These are phyloP conservation scores for Cercophora newfieldiana DNA, from an alignment of 495 filamentous ascomycete species.

Conservation along the genomic window DNA sequence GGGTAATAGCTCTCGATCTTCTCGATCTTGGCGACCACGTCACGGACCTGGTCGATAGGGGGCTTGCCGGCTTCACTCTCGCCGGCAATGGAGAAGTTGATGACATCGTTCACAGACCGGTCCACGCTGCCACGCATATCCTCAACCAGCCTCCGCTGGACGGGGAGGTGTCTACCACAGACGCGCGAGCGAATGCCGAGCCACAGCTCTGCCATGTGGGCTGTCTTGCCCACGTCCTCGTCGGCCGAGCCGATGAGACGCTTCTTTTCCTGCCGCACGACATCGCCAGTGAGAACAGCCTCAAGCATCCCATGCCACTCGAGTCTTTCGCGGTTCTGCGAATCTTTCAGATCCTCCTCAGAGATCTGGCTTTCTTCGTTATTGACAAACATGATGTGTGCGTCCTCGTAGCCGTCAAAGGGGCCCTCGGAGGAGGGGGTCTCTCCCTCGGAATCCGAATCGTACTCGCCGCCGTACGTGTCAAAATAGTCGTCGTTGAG, in stretches of 20 bases:
- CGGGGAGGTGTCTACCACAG: conserved; percentile 77
- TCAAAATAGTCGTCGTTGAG: conserved; percentile 77
- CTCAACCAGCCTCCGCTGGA: conserved; percentile 81
- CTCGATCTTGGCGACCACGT: conserved; percentile 85
- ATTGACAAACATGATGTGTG: conserved; percentile 84
- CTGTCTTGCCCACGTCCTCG: conserved; percentile 64
- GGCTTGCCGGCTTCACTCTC: conserved; percentile 88
- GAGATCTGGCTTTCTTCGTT: conserved; percentile 84
- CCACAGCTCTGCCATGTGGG: conserved; percentile 84
- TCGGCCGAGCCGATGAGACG: conserved; percentile 83
- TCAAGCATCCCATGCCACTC: conserved; percentile 99
- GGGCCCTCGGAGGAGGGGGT: conserved; percentile 82
- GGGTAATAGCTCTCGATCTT: conserved; percentile 83
- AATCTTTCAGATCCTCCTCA: conserved; percentile 83
- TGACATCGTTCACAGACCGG: conserved; percentile 76
- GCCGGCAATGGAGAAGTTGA: conserved; percentile 90
- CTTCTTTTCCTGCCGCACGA: conserved; percentile 97
- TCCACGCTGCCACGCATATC: conserved; percentile 71
- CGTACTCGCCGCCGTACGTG: conserved; percentile 65
- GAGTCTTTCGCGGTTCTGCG: conserved; percentile 83
- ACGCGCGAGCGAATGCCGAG: conserved; percentile 78
- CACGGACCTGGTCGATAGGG: conserved; percentile 81
- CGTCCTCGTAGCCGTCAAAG: conserved; percentile 84
- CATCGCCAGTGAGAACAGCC: conserved; percentile 92
- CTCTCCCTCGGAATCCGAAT: conserved; percentile 81